phyloP scores from a whole-genome alignment of 176 grass and related monocot species.

The Miscanthus lutarioriparius region DNA sequence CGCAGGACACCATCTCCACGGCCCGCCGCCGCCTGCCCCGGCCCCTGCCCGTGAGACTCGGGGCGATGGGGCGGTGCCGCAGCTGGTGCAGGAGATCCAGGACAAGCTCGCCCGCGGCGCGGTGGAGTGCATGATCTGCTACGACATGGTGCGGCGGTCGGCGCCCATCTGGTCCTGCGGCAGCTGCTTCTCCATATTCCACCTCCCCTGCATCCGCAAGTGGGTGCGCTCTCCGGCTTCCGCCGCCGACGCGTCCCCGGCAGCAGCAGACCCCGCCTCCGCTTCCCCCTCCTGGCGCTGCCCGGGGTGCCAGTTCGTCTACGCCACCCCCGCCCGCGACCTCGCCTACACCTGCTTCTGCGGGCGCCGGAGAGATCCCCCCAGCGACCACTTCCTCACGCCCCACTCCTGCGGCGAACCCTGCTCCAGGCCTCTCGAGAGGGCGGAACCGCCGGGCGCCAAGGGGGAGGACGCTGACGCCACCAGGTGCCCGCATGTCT shows the following conservation, averaged over 20 bases:
- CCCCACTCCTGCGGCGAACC: conserved; percentile 91
- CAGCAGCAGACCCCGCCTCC: conserved; percentile 13
- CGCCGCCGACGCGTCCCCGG: conserved; percentile 41
- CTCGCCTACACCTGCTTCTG: conserved; percentile 92
- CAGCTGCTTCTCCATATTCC: conserved; percentile 97
- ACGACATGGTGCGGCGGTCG: conserved; percentile 88
- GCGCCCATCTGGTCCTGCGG: conserved; percentile 85
- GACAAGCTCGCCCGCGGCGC: conserved; percentile 71
- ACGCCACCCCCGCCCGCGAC: conserved; percentile 48
- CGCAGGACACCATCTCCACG: background rate
- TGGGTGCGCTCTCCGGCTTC: conserved; percentile 90
- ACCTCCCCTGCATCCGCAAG: conserved; percentile 85
- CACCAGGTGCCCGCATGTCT: conserved; percentile 69
- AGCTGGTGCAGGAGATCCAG: conserved; percentile 96
- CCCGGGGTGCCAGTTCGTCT: conserved; percentile 85
- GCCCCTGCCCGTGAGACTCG: background rate
- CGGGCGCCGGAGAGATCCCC: conserved; percentile 50
- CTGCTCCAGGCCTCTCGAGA: conserved; percentile 67
- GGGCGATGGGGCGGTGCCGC: conserved; percentile 47
- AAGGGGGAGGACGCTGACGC: conserved; percentile 28
- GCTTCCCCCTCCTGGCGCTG: conserved; percentile 59
- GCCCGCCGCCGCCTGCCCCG: background rate
- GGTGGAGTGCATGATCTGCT: conserved; percentile 99
- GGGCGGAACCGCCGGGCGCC: background rate
- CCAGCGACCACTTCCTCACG: conserved; percentile 79